Evolutionary conservation across 2,329 filamentous ascomycete species (phyloP).

Genomic region (Orbilia javanica): DNA sequence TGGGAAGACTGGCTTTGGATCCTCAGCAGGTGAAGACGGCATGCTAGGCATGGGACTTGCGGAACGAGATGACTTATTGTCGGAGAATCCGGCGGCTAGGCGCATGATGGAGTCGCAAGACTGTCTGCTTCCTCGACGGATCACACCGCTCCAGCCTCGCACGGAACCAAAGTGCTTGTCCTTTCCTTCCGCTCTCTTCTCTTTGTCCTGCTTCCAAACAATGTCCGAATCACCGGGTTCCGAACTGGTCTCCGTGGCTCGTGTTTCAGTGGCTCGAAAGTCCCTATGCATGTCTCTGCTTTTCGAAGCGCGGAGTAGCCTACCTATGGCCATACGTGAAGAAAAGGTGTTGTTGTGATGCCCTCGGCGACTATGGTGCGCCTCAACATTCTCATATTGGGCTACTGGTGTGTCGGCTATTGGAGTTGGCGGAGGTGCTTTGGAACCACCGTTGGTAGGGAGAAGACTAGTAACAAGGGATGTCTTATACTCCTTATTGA

Average conservation of each 20-base stretch:
- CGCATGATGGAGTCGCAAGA: slow-evolving; percentile 59
- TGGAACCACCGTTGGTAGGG: slow-evolving; percentile 37
- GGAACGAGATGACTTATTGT: slow-evolving; percentile 48
- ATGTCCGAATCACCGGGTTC: slow-evolving; percentile 54
- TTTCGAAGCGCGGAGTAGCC: slow-evolving; percentile 55
- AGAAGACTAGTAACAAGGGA: slow-evolving; percentile 46
- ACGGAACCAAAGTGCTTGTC: slow-evolving; percentile 52
- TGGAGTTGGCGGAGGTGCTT: slow-evolving; percentile 42
- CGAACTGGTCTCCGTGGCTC: slow-evolving; percentile 54
- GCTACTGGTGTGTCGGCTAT: slow-evolving; percentile 46
- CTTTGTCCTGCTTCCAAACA: slow-evolving; percentile 44
- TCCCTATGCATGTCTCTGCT: slow-evolving; percentile 56
- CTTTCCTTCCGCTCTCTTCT: slow-evolving; percentile 34
- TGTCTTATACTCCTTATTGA: slow-evolving; percentile 36
- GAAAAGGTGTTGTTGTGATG: slow-evolving; percentile 29
- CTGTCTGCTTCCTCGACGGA: slow-evolving; percentile 56
- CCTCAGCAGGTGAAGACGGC: slow-evolving; percentile 53
- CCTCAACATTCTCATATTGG: slow-evolving; percentile 46
- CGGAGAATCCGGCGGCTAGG: slow-evolving; percentile 50
- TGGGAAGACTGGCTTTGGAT: slow-evolving; percentile 45
- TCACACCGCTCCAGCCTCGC: slow-evolving; percentile 57
- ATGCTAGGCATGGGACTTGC: slow-evolving; percentile 58
- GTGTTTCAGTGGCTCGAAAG: slow-evolving; percentile 52
- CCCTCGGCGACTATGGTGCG: slow-evolving; percentile 47
- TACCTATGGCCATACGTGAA: slow-evolving; percentile 53